These are phyloP conservation scores for Geranium incanum DNA, from an alignment of 441 rosid genomes.

Conservation along the genomic window DNA sequence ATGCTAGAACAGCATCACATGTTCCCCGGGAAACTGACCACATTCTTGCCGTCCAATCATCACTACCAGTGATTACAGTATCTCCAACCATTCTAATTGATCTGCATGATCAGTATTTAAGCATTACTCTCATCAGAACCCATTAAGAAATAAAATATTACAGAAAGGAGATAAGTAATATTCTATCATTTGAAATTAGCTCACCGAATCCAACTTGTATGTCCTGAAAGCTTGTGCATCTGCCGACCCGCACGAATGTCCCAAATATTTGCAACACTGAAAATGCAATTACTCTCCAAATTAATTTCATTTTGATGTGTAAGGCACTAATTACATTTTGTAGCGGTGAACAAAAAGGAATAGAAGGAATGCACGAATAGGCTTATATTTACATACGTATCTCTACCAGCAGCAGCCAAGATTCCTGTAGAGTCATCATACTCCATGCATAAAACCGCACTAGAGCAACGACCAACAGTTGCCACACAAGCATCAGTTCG, in stretches of 20 bases:
- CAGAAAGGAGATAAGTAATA: conserved; percentile 8
- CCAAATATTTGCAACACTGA: conserved; percentile 89
- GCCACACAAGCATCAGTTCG: conserved; percentile 95
- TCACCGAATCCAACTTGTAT: conserved; percentile 93
- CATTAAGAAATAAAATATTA: background rate
- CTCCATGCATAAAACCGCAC: conserved; percentile 87
- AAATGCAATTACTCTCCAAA: conserved; percentile 22
- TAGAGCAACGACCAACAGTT: conserved; percentile 91
- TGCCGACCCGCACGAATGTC: conserved; percentile 96
- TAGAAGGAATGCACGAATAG: conserved; percentile 10
- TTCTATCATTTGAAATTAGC: conserved; percentile 20
- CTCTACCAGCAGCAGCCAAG: conserved; percentile 95
- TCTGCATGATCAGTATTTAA: conserved; percentile 43
- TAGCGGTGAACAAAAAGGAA: background rate
- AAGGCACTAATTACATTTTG: background rate
- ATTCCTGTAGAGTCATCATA: conserved; percentile 96
- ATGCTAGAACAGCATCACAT: conserved; percentile 85
- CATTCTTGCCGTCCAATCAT: conserved; percentile 98
- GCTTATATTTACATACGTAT: conserved; percentile 54
- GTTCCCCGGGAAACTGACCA: conserved; percentile 94
- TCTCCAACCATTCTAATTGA: conserved; percentile 92
- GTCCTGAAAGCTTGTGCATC: conserved; percentile 94
- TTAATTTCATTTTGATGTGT: background rate
- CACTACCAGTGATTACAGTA: conserved; percentile 87
- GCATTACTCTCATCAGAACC: conserved; percentile 12